Evolutionary conservation across 2,329 filamentous ascomycete genomes (phyloP), one percentile per base, ranked within the genome.

Genomic region (Juglanconis oblonga): DNA sequence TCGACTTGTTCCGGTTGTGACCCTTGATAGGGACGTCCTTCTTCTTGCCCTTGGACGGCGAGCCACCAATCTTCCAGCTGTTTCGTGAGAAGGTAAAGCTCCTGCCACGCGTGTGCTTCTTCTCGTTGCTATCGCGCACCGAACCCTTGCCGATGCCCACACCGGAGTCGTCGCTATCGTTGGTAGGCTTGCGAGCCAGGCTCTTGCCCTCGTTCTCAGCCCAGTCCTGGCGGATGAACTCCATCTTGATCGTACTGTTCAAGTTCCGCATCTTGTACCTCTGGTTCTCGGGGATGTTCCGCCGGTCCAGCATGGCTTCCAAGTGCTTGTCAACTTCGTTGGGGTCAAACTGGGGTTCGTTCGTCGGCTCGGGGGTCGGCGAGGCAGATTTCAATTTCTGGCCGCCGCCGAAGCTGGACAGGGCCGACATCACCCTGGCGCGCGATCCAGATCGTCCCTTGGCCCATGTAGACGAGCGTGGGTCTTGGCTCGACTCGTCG

Each of bases 231-330:
- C 89, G 88, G 68, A 98, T 92, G 68, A 99, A 96, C 70, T 98
- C 93, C 71, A 92, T 91, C 76, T 99, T 99, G 78, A 98, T 93
- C 40, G 90, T 89, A 65, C 91, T 84, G 64, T 91, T 92, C 62
- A 99, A 79, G 59, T 88, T 93, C 50, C 94, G 86, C 92, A 99
- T 97, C 77, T 96, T 96, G 73, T 94, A 92, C 58, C 94, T 84
- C 80, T 97, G 92, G 65, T 97, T 90, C 69, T 96, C 91, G 3
- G 94, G 93, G 57, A 98, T 96, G 69, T 98, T 97, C 64, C 94
- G 85, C 17, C 93, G 87, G 71, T 97, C 92, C 74, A 96, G 72
- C 74, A 86, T 81, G 3, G 82, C 84, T 67, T 88, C 84, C 52
- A 86, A 79, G 64, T 86, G 82, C 59, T 74, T 76, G 63, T 84